Base-by-base conservation (phyloP, 768 basidiomycete genomes). In the Xerocomellus chrysenteron region DNA sequence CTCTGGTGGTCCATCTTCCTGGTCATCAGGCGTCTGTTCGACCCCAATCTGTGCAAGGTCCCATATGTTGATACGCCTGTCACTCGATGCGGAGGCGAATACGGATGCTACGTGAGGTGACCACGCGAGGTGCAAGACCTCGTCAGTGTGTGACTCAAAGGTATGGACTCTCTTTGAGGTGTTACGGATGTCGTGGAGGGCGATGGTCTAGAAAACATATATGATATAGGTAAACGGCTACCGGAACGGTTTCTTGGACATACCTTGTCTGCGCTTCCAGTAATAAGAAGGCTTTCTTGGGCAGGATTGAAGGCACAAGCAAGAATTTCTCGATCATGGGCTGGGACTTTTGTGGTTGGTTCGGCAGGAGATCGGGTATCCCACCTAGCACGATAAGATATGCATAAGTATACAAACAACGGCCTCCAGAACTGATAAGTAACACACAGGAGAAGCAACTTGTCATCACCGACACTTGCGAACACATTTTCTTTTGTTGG, bases 1-100 rank as follows among this genome's bases (percentile, higher is more conserved):
- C 72, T 99, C 97, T 1, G 97, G 97, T 16, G 97, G 94, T 1
- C 97, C 97, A 66, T 99, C 97, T 70, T 99, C 97, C 56, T 94
- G 91, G 68, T 99, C 97, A 62, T 99, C 97, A 4, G 96, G 97
- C 2, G 93, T 92, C 72, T 99, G 97, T 70, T 99, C 97, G 40
- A 88, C 82, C 1, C 97, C 97, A 59, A 98, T 96, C 57, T 88
- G 82, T 24, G 85, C 80, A 55, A 98, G 72, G 75, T 99, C 95
- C 97, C 97, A 99, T 47, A 98, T 78, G 65, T 97, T 95, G 59
- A 99, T 82, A 11, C 97, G 80, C 42, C 97, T 83, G 70, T 99
- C 97, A 58, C 92, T 88, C 4, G 92, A 94, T 2, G 94, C 94
- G 3, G 94, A 96, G 0, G 96, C 96, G 61, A 99, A 98, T 48